Evolutionary conservation across 2,329 filamentous ascomycete species (phyloP), one percentile per base, ranked within the genome.

Genomic region (Beauveria bassiana): DNA sequence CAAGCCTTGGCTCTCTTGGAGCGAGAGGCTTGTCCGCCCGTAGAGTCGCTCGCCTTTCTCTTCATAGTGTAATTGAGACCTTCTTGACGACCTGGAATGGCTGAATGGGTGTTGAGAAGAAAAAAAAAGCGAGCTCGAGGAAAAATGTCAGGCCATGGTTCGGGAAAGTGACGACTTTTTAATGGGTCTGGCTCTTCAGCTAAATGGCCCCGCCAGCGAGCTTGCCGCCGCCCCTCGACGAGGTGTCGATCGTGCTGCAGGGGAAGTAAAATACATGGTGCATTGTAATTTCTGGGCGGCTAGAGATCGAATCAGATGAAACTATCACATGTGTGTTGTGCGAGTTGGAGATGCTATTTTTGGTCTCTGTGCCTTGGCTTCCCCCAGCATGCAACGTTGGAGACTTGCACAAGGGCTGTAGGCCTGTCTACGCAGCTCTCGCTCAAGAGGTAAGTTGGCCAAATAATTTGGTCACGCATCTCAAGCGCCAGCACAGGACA

Each of bases 131-230:
- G n/a, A 47, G 40, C 28, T 26, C 22, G 20, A 50, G 40, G 26
- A 49, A 54, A 61, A 54, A 61, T 45, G 50, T 61, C 58, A 61
- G 58, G 58, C 58, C 58, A 61, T 53, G 40, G 42, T 50, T 16
- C 28, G 38, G 22, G 49, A 46, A 50, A 54, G 58, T 61, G 58
- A 61, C 58, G 58, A 54, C 58, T 61, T 61, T 60, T 61, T 54
- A 53, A 54, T 61, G 58, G 58, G 58, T 22, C 58, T 38, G 12
- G 34, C 46, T 51, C 34, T 43, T 42, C 18, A 42, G 26, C 18
- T n/a, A 16, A 45, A 6, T 42, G 45, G 55, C 28, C 28, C 53
- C 53, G 52, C 52, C 40, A 38, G 20, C 24, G 51, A 54, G 50
- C 24, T 54, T 43, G 34, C 51, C 51, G 51, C 51, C 51, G 31